Percentiles rank a stretch among this genome's conserved stretches.
Conservation (phyloP, 192 early-diverging fungal genomes). For the Entomortierella chlamydospora region DNA sequence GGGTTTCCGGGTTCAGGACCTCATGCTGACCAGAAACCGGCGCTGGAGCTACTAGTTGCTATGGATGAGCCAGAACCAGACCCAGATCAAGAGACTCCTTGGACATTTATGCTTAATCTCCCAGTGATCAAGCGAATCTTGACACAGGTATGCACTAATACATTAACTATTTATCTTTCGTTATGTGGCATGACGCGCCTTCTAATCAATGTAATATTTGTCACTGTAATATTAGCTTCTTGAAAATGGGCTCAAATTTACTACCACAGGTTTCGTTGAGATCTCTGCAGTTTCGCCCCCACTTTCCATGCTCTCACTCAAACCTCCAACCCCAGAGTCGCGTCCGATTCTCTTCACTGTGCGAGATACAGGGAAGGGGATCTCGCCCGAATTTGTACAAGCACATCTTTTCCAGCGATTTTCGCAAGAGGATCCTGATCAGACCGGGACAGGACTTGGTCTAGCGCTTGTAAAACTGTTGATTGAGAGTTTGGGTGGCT, state of each 20-base stretch:
- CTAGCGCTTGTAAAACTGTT: constrained; percentile 57
- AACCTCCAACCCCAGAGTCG: constrained; percentile 20
- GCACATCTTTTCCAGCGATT: constrained; percentile 59
- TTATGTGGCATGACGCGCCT: too few species aligned
- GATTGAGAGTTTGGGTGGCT: constrained; percentile 59
- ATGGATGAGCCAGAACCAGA: constrained; percentile 26
- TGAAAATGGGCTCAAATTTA: constrained; percentile 66
- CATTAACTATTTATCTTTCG: neutral
- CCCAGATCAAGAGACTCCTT: constrained; percentile 7
- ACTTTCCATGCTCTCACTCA: constrained; percentile 13
- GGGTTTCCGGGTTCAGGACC: neutral
- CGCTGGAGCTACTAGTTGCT: constrained; percentile 18
- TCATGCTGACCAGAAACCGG: constrained; percentile 2
- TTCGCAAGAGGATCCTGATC: constrained; percentile 62
- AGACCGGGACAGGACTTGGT: constrained; percentile 62
- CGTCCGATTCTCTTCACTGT: constrained; percentile 58
- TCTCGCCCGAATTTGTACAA: constrained; percentile 55
- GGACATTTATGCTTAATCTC: constrained; percentile 29
- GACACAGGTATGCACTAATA: constrained; percentile 19
- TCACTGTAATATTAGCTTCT: constrained; percentile 6
- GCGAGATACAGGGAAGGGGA: constrained; percentile 62
- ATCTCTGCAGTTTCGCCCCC: constrained; percentile 48
- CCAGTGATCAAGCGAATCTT: constrained; percentile 26
- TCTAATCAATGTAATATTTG: neutral
- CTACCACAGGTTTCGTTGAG: constrained; percentile 60